These are phyloP conservation scores for Umbellularia californica DNA, from an alignment of 164 flowering plant species.

Conservation along the genomic window DNA sequence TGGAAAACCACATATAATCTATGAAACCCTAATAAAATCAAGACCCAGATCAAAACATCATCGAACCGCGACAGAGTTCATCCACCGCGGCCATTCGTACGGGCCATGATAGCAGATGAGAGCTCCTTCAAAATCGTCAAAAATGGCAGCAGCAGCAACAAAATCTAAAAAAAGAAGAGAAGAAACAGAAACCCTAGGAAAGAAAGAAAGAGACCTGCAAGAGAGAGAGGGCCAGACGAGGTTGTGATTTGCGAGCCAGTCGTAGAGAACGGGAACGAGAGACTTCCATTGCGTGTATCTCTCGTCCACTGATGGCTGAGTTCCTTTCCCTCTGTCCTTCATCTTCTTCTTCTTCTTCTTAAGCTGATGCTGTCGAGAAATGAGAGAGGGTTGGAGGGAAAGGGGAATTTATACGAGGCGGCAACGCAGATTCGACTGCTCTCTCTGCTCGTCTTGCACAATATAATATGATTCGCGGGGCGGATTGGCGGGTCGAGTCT, in stretches of 20 bases:
- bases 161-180: background rate
- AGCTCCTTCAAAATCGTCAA: too few relatives aligned
- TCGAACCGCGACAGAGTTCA: too few relatives aligned
- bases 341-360: slow-evolving; percentile 11
- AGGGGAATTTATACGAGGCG: too few relatives aligned
- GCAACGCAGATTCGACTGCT: too few relatives aligned
- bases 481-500: too few relatives aligned
- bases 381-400: background rate
- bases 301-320: slow-evolving; percentile 57
- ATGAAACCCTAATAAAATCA: too few relatives aligned
- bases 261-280: slow-evolving; percentile 92
- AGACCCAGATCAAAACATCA: too few relatives aligned
- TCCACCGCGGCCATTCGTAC: too few relatives aligned
- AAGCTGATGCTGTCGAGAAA: background rate
- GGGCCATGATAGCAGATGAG: too few relatives aligned
- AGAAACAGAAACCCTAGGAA: slow-evolving; percentile 3
- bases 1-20: too few relatives aligned
- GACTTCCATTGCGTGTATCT: slow-evolving; percentile 90
- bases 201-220: slow-evolving; percentile 47
- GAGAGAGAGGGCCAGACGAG: slow-evolving; percentile 98
- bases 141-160: background rate
- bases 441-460: too few relatives aligned
- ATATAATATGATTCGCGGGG: too few relatives aligned
- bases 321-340: slow-evolving; percentile 35
- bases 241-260: slow-evolving; percentile 96